Evolutionary conservation across 176 grass and related monocot species (phyloP).

Genomic region (Carex parvula): DNA sequence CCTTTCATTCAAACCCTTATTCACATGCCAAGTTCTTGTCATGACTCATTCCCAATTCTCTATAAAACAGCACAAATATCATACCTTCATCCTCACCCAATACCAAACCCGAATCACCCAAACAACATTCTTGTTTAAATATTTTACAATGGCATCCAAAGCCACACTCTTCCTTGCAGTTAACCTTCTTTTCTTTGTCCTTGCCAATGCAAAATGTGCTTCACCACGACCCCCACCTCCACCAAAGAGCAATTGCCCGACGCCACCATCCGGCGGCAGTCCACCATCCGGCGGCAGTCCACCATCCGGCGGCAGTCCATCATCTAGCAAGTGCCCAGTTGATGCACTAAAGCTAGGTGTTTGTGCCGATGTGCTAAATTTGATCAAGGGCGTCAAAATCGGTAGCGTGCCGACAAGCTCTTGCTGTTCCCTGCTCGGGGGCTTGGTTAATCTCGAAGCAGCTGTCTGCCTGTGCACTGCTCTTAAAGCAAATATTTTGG

Average conservation of each 20-base stretch:
- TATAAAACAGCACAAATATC: not conserved
- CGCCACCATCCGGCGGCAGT: not conserved
- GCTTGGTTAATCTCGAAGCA: constrained; percentile 50
- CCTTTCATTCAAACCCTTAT: not conserved
- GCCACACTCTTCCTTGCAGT: constrained; percentile 22
- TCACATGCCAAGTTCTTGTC: not conserved
- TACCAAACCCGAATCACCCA: constrained; percentile 3
- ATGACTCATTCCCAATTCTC: not conserved
- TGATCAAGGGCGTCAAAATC: constrained; percentile 17
- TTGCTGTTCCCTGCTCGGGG: constrained; percentile 24
- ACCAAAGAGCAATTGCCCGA: not conserved
- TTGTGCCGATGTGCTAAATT: constrained; percentile 1
- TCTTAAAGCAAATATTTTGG: constrained; percentile 52
- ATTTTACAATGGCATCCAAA: constrained; percentile 11
- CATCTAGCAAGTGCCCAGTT: constrained; percentile 16
- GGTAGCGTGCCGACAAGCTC: constrained; percentile 11
- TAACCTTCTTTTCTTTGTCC: constrained; percentile 26
- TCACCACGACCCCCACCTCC: not conserved
- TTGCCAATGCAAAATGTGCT: constrained; percentile 13
- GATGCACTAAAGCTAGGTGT: constrained; percentile 19
- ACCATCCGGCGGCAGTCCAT: not conserved
- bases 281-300: not conserved
- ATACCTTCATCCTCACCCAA: not conserved
- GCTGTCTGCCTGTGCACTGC: constrained; percentile 63
- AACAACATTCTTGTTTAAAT: not conserved